Evolutionary conservation across 2,329 filamentous ascomycete species (phyloP).

Genomic region (Epichloe hybrida): DNA sequence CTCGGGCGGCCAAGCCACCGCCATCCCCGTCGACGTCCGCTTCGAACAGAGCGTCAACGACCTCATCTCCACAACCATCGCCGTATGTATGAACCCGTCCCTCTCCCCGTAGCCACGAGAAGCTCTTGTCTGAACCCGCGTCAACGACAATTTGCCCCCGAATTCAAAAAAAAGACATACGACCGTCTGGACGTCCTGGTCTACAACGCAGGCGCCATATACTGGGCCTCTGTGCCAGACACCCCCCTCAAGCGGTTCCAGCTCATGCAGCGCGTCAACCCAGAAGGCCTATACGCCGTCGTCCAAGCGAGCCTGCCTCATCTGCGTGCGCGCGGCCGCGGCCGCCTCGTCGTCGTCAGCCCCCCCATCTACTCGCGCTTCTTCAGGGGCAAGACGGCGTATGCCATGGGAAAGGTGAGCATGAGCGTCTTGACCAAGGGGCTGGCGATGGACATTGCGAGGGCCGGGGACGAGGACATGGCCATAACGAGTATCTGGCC

Average conservation of each 20-base stretch:
- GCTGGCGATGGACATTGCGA: constrained; percentile 61
- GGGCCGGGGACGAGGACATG: constrained; percentile 49
- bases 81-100: constrained; percentile 10
- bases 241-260: constrained; percentile 67
- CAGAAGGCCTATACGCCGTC: constrained; percentile 60
- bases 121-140: no score
- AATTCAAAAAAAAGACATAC: constrained; percentile 29
- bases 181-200: constrained; percentile 58
- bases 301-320: constrained; percentile 57
- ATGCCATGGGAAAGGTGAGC: constrained; percentile 64
- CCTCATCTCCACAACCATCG: constrained; percentile 46
- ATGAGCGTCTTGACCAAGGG: constrained; percentile 77
- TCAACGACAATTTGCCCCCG: no score
- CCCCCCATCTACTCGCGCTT: constrained; percentile 79
- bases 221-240: constrained; percentile 62
- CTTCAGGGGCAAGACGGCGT: constrained; percentile 74
- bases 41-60: constrained; percentile 44
- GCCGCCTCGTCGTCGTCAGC: constrained; percentile 62
- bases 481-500: constrained; percentile 76
- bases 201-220: constrained; percentile 79
- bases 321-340: constrained; percentile 34
- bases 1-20: constrained; percentile 48
- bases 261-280: constrained; percentile 63
- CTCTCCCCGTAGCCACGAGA: background rate
- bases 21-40: constrained; percentile 59